Evolutionary conservation across 305 asterid species (phyloP).

Genomic region (Solanum hybrid): DNA sequence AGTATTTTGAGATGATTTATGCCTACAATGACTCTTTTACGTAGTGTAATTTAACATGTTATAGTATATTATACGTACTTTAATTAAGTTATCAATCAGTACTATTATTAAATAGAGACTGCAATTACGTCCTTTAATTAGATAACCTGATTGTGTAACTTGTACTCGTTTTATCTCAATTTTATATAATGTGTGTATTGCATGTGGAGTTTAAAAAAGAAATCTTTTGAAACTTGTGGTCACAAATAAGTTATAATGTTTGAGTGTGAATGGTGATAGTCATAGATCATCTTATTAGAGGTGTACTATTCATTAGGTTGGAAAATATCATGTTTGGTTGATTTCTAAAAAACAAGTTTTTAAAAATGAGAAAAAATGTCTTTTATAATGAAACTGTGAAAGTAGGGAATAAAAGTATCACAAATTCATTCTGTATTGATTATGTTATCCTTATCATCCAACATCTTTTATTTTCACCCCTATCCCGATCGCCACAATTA

Average conservation of each 20-base stretch:
- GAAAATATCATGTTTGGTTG: not conserved
- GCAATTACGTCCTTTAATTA: not conserved
- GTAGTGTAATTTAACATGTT: not conserved
- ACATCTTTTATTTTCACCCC: not conserved
- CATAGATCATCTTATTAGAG: not conserved
- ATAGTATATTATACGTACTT: too few relatives aligned
- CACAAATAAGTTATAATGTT: not conserved
- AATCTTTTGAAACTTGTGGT: not conserved
- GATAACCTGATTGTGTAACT: too few relatives aligned
- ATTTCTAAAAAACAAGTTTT: too few relatives aligned
- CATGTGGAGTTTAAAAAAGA: too few relatives aligned
- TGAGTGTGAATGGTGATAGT: too few relatives aligned
- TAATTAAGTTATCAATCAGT: not conserved
- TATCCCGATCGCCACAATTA: not conserved
- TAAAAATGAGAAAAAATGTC: not conserved
- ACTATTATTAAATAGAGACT: not conserved
- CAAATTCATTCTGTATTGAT: too few relatives aligned
- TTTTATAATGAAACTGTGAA: too few relatives aligned
- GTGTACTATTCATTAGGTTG: not conserved
- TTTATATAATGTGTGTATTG: not conserved
- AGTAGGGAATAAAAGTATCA: too few relatives aligned
- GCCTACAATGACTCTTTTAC: not conserved
- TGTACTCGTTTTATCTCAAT: not conserved
- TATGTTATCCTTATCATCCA: too few relatives aligned
- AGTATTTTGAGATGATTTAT: not conserved